These are phyloP conservation scores for Aechmea fasciata DNA, from an alignment of 176 grass and related monocot genomes.

Conservation along the genomic window DNA sequence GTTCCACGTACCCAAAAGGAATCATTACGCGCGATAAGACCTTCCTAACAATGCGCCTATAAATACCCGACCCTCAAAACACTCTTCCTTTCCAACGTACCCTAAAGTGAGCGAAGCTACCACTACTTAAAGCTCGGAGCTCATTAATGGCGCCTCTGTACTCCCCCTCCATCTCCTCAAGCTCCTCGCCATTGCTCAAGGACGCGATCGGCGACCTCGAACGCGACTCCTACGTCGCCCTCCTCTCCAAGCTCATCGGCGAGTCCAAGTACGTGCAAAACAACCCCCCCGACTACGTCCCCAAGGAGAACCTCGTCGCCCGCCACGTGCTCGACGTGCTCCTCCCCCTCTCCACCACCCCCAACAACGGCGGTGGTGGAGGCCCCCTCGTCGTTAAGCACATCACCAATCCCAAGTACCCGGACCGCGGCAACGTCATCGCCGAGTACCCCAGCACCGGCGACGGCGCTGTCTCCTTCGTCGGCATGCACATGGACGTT, in stretches of 20 bases:
- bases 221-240: slow-evolving; percentile 50
- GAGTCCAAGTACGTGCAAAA: slow-evolving; percentile 77
- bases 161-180: not conserved
- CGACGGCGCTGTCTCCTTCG: slow-evolving; percentile 59
- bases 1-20: too few species aligned
- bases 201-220: slow-evolving; percentile 52
- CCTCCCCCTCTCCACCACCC: slow-evolving; percentile 2
- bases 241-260: slow-evolving; percentile 73
- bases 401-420: slow-evolving; percentile 33
- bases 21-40: too few species aligned
- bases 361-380: not conserved
- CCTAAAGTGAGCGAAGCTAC: too few species aligned
- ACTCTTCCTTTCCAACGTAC: too few species aligned
- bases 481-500: slow-evolving; percentile 98
- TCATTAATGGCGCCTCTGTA: slow-evolving; percentile 42
- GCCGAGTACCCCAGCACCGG: slow-evolving; percentile 74
- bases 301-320: slow-evolving; percentile 77
- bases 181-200: slow-evolving; percentile 21
- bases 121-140: too few species aligned
- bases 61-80: too few species aligned
- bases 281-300: slow-evolving; percentile 54
- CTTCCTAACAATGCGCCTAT: too few species aligned
- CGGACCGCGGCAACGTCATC: slow-evolving; percentile 74
- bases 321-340: slow-evolving; percentile 70
- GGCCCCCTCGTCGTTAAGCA: slow-evolving; percentile 58